Evolutionary conservation across 1,284 basidiomycete genomes (phyloP).

Genomic region (Lentinus polychrous): DNA sequence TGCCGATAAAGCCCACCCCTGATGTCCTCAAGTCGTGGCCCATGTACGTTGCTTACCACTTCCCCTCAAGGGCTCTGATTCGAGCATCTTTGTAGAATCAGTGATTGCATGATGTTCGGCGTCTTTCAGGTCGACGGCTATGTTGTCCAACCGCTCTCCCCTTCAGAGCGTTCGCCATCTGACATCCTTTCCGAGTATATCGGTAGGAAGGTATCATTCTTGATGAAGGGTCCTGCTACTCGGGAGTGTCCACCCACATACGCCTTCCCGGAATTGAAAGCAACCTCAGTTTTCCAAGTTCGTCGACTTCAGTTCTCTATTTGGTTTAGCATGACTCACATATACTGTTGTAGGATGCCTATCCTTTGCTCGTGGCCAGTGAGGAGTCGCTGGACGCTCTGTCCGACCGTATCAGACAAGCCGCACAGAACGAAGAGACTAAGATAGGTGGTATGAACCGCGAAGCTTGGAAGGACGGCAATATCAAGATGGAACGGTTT

Average conservation of each 20-base stretch:
- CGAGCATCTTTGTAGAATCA: conserved; percentile 40
- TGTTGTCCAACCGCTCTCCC: conserved; percentile 40
- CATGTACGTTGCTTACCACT: too few relatives aligned
- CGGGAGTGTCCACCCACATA: conserved; percentile 45
- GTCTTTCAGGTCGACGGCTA: conserved; percentile 51
- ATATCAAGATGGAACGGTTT: conserved; percentile 57
- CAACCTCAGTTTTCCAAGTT: conserved; percentile 53
- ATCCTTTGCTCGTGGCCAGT: conserved; percentile 58
- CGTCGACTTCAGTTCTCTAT: neutral
- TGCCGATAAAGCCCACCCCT: conserved; percentile 50
- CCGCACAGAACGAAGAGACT: conserved; percentile 14
- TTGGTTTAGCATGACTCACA: neutral
- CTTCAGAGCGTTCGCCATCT: conserved; percentile 34
- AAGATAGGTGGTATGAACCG: conserved; percentile 41
- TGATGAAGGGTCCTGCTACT: conserved; percentile 56
- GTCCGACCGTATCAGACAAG: conserved; percentile 38
- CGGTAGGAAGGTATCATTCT: conserved; percentile 50
- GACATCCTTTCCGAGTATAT: conserved; percentile 53
- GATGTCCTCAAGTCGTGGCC: conserved; percentile 46
- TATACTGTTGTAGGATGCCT: conserved; percentile 54
- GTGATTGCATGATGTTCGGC: conserved; percentile 45
- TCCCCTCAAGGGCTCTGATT: too few relatives aligned
- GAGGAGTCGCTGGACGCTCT: conserved; percentile 53
- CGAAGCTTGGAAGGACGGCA: conserved; percentile 47
- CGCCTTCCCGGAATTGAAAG: conserved; percentile 49